Percentiles rank a stretch among this genome's conserved stretches.
These are phyloP conservation scores for Hypocreales sp. DNA, from an alignment of 2,329 filamentous ascomycete genomes.

Conservation along the genomic window DNA sequence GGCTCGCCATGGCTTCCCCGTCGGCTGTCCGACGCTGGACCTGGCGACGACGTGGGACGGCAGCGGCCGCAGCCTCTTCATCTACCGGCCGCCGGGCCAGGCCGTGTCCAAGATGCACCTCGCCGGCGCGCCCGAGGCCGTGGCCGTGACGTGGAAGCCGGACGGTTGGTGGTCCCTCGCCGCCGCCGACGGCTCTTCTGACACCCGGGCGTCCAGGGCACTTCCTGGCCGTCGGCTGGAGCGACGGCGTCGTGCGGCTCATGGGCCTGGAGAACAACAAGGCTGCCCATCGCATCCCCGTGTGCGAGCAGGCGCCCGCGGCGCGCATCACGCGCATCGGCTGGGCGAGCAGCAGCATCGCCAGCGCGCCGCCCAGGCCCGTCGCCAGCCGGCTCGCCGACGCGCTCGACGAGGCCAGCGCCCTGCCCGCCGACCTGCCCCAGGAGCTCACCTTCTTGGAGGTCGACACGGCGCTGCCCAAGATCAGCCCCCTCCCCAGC, in stretches of 20 bases:
- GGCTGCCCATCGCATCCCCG: slow-evolving; percentile 54
- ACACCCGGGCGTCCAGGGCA: slow-evolving; percentile 33
- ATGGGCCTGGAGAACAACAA: slow-evolving; percentile 71
- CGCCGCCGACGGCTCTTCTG: neutral
- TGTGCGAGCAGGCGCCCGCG: slow-evolving; percentile 25
- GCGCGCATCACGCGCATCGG: slow-evolving; percentile 34
- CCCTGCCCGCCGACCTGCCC: slow-evolving; percentile 40
- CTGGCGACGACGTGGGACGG: slow-evolving; percentile 56
- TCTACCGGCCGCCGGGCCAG: slow-evolving; percentile 69
- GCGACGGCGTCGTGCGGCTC: slow-evolving; percentile 61
- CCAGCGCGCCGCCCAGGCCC: slow-evolving; percentile 11
- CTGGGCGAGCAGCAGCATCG: slow-evolving; percentile 31
- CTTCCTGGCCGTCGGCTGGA: slow-evolving; percentile 71
- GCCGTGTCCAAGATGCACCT: slow-evolving; percentile 36
- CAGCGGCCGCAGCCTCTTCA: slow-evolving; percentile 51
- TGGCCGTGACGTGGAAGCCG: slow-evolving; percentile 47
- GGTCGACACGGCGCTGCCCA: slow-evolving; percentile 60
- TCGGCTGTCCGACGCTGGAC: slow-evolving; percentile 75
- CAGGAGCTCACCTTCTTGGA: slow-evolving; percentile 60
- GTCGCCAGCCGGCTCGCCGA: slow-evolving; percentile 5
- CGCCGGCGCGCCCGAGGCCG: slow-evolving; percentile 22
- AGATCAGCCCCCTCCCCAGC: slow-evolving; percentile 52
- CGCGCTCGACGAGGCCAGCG: slow-evolving; percentile 3
- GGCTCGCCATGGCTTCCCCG: slow-evolving; percentile 42
- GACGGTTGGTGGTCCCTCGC: slow-evolving; percentile 40